Evolutionary conservation across 495 filamentous ascomycete species (phyloP), one percentile per base, ranked within the genome.

Genomic region (Penicillium pulvis): DNA sequence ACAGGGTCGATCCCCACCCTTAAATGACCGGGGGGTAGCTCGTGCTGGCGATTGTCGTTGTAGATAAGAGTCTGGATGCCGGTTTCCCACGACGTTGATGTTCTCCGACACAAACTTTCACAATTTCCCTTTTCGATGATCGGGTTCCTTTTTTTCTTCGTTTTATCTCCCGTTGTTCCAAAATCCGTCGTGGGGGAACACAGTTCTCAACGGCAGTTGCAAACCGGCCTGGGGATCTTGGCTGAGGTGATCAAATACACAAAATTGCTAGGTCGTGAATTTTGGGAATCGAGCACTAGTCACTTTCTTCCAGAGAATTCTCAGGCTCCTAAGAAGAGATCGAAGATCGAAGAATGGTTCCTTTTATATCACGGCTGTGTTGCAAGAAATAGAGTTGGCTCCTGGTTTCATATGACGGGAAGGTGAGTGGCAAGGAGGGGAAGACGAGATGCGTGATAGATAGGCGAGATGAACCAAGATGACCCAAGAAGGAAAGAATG

Each of bases 121-220:
- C 33, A 5, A 41, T 17, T 41, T 28, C n/a, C 14, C 39, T 17
- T 41, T 16, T 17, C 39, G 35, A 41, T 4, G 39, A 16, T n/a
- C 39, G n/a, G 20, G 20, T 47, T 26, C 23, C 44, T 26, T 47
- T 45, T 23, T 14, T 4, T 47, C 44, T 6, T 24, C 23, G 12
- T 47, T 47, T 39, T 33, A n/a, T 26, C 35, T 31, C 23, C 55
- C 47, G 56, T 31, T 30, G 26, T 50, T 58, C 55, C 14, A 24
- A 53, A 54, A 56, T 60, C 65, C 51, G 53, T 52, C 48, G 59
- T 61, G 56, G 61, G 67, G 39, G 63, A 56, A 61, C 59, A 64
- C 67, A 68, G 64, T 57, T 50, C 56, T 69, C 57, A 63, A 69
- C 59, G 58, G 60, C 56, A 67, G 69, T 75, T 71, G 65, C 54